Evolutionary conservation across 352 stramenopile genomes (phyloP), one percentile per base, ranked within the genome.

Genomic region (Elongisporangium anandrum): DNA sequence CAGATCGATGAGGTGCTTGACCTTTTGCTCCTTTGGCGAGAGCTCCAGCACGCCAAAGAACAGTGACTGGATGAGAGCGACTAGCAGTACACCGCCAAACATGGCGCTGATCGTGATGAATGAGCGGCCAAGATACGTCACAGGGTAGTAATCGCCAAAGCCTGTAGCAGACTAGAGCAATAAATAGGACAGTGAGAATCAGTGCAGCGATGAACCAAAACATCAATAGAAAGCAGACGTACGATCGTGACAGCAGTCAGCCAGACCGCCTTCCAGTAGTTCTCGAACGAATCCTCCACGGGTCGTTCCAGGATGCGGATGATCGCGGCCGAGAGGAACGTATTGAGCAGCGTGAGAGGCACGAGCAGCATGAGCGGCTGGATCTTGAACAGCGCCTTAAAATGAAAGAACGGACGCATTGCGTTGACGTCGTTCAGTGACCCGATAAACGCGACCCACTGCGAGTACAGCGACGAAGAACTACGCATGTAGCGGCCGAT

Each of bases 31-130:
- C 7, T 67, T 77, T 0, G 74, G 76, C 0, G 81, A 85, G 19
- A 92, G 73, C 59, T 90, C 79, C 2, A 90, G 56, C n/a, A 87
- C 77, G 16, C 79, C 81, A 24, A 90, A 92, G 64, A 92, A 92
- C 19, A 90, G 67, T 17, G 79, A 88, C 59, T 92, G 81, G 34
- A 88, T 75, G 23, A 92, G 66, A n/a, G 79, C 79, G 17, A 92
- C 72, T 51, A 90, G 75, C 24, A 90, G 47, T 10, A 92, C 60
- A 3, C 81, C 79, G n/a, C 81, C 81, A 7, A 88, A 83, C 74
- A 92, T 92, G 13, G 73, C 81, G 23, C 79, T 85, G 20, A 73
- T 53, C 12, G 82, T 79, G 34, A 75, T 77, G 56, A 88, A 88
- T 1, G 59, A 65, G 0, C 81, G 75, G 2, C 81, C 81, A 8